Evolutionary conservation across 1,284 basidiomycete genomes (phyloP).

Genomic region (Papiliotrema fonsecae): DNA sequence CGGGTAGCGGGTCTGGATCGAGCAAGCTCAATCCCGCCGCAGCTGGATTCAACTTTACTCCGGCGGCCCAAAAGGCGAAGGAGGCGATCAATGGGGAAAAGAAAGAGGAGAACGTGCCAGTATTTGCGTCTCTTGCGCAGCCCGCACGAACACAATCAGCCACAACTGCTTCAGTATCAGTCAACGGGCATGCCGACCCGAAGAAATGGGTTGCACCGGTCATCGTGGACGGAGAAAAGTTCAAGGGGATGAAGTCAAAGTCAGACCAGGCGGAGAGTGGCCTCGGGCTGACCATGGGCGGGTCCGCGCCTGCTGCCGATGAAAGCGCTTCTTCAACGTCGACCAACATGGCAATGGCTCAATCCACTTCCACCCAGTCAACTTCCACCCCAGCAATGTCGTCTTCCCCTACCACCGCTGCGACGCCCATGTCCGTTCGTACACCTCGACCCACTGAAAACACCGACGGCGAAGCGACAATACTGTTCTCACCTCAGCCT

Average conservation of each 20-base stretch:
- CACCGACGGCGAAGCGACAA: slow-evolving; percentile 1
- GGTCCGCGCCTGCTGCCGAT: not conserved
- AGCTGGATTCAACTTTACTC: slow-evolving; percentile 32
- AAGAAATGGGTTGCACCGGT: slow-evolving; percentile 5
- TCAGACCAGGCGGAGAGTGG: not conserved
- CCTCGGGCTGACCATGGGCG: not conserved
- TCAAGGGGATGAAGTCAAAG: slow-evolving; percentile 13
- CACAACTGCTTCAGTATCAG: not conserved
- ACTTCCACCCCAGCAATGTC: slow-evolving; percentile 8
- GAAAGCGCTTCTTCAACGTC: not conserved
- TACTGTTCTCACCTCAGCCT: slow-evolving; percentile 5
- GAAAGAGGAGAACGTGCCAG: not conserved
- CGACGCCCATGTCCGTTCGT: slow-evolving; percentile 12
- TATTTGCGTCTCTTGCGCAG: not conserved
- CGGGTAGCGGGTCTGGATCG: not conserved
- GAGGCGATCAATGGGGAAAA: not conserved
- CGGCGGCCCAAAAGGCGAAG: not conserved
- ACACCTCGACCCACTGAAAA: slow-evolving; percentile 11
- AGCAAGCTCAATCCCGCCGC: slow-evolving; percentile 41
- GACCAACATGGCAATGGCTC: not conserved
- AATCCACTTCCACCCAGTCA: not conserved
- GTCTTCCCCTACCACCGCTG: slow-evolving; percentile 2
- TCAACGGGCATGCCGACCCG: slow-evolving; percentile 7
- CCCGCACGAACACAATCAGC: not conserved
- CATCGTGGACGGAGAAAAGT: slow-evolving; percentile 20